These are phyloP conservation scores for Lentinula detonsa DNA, from an alignment of 768 basidiomycete genomes.

Conservation along the genomic window DNA sequence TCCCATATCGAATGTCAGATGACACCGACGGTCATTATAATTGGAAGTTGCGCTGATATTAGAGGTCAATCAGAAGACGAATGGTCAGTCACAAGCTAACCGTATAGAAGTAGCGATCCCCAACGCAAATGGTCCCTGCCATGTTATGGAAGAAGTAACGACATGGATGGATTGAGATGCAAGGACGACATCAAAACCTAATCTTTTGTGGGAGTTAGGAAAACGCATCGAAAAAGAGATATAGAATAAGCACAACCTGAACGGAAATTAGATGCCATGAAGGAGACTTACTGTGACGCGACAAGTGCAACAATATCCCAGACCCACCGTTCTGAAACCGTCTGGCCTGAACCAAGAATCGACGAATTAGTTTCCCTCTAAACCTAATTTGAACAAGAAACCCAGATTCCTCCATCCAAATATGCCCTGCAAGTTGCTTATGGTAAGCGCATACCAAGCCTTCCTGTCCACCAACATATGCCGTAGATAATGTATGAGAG, in stretches of 20 bases:
- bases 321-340: slow-evolving; percentile 93
- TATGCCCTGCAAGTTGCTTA: slow-evolving; percentile 30
- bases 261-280: background rate
- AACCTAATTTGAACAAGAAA: slow-evolving; percentile 64
- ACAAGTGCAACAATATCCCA: slow-evolving; percentile 80
- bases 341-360: slow-evolving; percentile 45
- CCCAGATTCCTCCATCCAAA: slow-evolving; percentile 58
- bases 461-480: slow-evolving; percentile 52
- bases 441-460: slow-evolving; percentile 73
- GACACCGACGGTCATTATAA: background rate
- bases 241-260: background rate
- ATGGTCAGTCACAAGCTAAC: background rate
- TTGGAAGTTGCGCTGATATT: no score
- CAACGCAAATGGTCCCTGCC: slow-evolving; percentile 80
- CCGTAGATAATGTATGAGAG: slow-evolving; percentile 58
- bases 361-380: slow-evolving; percentile 18
- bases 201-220: slow-evolving; percentile 26
- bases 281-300: slow-evolving; percentile 35
- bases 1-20: slow-evolving; percentile 30
- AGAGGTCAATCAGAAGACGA: slow-evolving; percentile 34
- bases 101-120: slow-evolving; percentile 78
- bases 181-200: slow-evolving; percentile 67
- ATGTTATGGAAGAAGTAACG: slow-evolving; percentile 69
- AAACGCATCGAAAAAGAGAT: background rate
- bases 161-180: slow-evolving; percentile 88